Conservation (phyloP, 1,139 yeast genomes). For the Yamadazyma kanchanaburiensis region DNA sequence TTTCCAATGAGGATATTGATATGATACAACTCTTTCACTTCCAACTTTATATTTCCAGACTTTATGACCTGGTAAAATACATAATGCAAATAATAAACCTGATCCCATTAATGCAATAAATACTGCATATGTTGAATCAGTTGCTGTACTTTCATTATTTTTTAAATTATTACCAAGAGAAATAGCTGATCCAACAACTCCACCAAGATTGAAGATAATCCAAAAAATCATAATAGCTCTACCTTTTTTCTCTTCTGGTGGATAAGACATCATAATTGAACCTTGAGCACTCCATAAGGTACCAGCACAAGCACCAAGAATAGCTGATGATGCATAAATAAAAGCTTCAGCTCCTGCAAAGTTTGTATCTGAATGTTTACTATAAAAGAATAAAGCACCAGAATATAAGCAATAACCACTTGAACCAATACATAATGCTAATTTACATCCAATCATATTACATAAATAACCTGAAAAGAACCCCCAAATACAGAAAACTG, state of each 20-base stretch:
- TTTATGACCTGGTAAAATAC: conserved; percentile 47
- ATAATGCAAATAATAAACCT: conserved; percentile 27
- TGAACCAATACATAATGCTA: conserved; percentile 52
- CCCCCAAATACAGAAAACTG: conserved; percentile 56
- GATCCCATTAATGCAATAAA: conserved; percentile 38
- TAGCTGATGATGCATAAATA: conserved; percentile 35
- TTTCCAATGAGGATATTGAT: conserved; percentile 46
- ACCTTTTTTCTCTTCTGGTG: conserved; percentile 56
- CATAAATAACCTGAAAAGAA: conserved; percentile 60
- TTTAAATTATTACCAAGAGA: conserved; percentile 51
- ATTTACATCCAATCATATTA: conserved; percentile 49
- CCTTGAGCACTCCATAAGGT: conserved; percentile 54
- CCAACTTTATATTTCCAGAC: conserved; percentile 46
- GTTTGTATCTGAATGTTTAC: conserved; percentile 21
- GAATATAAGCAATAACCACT: conserved; percentile 56
- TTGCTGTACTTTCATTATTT: conserved; percentile 36
- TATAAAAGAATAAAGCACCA: conserved; percentile 46
- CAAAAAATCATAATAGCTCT: conserved; percentile 55
- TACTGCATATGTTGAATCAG: conserved; percentile 56
- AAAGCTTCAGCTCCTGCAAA: conserved; percentile 34
- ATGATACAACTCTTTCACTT: conserved; percentile 45
- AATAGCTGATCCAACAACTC: conserved; percentile 57
- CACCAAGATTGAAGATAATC: conserved; percentile 64
- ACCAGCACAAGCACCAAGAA: conserved; percentile 57
- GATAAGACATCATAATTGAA: conserved; percentile 54